Evolutionary conservation across 495 filamentous ascomycete species (phyloP), one percentile per base, ranked within the genome.

Genomic region (Aspergillus conjunctus): DNA sequence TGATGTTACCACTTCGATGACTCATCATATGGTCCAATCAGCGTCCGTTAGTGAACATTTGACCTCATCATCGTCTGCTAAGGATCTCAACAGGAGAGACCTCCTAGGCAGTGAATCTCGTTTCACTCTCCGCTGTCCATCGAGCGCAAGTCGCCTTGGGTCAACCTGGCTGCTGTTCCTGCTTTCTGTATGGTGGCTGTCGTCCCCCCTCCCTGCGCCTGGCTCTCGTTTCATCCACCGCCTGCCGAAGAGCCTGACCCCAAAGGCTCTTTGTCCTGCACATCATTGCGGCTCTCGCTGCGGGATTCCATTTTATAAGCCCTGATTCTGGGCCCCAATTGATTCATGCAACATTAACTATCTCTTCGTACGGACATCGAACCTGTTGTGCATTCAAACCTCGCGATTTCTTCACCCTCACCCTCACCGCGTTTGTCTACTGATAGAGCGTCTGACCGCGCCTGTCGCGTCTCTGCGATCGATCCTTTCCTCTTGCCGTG

Each of bases 11-110:
- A 61, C 17, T 12, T 11, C 3, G 57, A 46, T 66, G 64, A 66
- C 46, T 69, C 59, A 66, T 43, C 56, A 10, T 0, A 15, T 0
- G 22, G 14, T 32, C 67, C 67, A 69, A 69, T 66, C 63, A 69
- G 53, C 26, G 37, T 17, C 12, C 32, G 45, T 12, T 20, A 6
- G 31, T 8, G 41, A 15, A 17, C 43, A 17, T 62, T 59, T 65
- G 68, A 65, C 61, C 59, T 71, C 66, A 71, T 68, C 58, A 34
- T 41, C 52, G 51, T 50, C 58, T 34, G 63, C 63, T 54, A 64
- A 64, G 56, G 32, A 54, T 67, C 50, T 64, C 52, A 34, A 61
- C 30, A 41, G 46, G 44, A 58, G 46, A 56, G 50, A 56, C 63
- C 53, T 66, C 45, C 52, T 22, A 22, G 45, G 32, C 56, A 48